Conservation (phyloP, 495 filamentous ascomycete genomes). For the Aspergillus wentii region DNA sequence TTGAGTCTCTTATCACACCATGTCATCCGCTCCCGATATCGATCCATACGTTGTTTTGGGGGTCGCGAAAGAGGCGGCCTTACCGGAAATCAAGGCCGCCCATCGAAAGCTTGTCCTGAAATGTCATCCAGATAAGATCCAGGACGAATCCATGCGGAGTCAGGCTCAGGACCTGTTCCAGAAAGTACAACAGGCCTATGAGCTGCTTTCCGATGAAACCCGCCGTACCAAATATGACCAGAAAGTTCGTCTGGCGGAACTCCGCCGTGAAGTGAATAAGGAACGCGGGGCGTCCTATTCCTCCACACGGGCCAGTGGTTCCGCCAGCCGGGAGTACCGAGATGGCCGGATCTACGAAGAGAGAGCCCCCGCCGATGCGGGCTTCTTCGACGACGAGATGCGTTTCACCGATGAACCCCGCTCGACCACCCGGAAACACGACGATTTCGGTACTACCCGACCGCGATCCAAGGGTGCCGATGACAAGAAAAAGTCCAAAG, state of each 20-base stretch:
- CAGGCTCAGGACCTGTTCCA: slow-evolving; percentile 83
- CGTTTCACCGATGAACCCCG: slow-evolving; percentile 32
- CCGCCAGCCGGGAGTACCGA: slow-evolving; percentile 38
- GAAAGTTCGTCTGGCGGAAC: slow-evolving; percentile 57
- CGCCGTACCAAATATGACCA: slow-evolving; percentile 73
- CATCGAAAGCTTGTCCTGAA: slow-evolving; percentile 91
- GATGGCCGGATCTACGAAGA: slow-evolving; percentile 44
- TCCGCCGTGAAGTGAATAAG: slow-evolving; percentile 46
- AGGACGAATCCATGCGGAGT: slow-evolving; percentile 62
- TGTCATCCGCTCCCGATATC: slow-evolving; percentile 59
- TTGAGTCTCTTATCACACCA: slow-evolving; percentile 24
- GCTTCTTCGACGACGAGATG: slow-evolving; percentile 34
- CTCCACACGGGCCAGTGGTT: slow-evolving; percentile 18
- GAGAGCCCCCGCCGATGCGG: slow-evolving; percentile 31
- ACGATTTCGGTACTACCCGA: slow-evolving; percentile 36
- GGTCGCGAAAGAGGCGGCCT: slow-evolving; percentile 67
- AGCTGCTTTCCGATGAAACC: slow-evolving; percentile 76
- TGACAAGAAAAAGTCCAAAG: slow-evolving; percentile 34
- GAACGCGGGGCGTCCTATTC: slow-evolving; percentile 11
- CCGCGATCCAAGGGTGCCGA: slow-evolving; percentile 25
- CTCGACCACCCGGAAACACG: slow-evolving; percentile 35
- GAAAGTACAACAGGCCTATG: slow-evolving; percentile 88
- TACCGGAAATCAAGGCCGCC: slow-evolving; percentile 69
- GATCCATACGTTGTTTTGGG: slow-evolving; percentile 84
- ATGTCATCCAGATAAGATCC: slow-evolving; percentile 93